These are phyloP conservation scores for Neurospora sp. DNA, from an alignment of 2,329 filamentous ascomycete genomes.

Conservation along the genomic window DNA sequence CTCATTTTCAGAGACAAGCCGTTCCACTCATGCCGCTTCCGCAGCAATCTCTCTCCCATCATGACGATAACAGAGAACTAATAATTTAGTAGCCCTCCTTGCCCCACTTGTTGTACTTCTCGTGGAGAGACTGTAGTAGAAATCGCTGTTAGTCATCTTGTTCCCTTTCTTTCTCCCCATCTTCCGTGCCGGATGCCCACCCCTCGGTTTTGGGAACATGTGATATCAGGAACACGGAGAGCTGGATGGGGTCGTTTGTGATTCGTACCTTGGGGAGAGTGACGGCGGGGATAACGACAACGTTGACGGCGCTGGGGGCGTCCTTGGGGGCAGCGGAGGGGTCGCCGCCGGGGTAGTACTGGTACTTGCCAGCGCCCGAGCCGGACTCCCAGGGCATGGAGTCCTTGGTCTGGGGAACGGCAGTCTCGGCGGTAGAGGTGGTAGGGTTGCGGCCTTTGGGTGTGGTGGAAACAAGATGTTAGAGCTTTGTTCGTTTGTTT, in stretches of 20 bases:
- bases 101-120: constrained; percentile 99
- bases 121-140: constrained; percentile 67
- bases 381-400: constrained; percentile 88
- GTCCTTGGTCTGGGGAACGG: constrained; percentile 62
- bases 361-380: constrained; percentile 55
- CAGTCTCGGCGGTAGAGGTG: constrained; percentile 68
- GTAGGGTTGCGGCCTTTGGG: constrained; percentile 71
- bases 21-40: not conserved
- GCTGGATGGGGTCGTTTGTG: not conserved
- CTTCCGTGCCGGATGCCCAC: not conserved
- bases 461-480: not conserved
- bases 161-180: constrained; percentile 8
- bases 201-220: not conserved
- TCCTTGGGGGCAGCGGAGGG: constrained; percentile 65
- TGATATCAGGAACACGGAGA: not conserved
- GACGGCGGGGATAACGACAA: constrained; percentile 87
- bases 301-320: constrained; percentile 90
- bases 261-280: constrained; percentile 71
- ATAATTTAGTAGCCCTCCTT: constrained; percentile 75
- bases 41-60: not conserved
- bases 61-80: not conserved
- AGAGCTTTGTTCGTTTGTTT: not conserved
- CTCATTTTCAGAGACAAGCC: not conserved
- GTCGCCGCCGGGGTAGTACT: constrained; percentile 82
- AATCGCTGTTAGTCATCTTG: not conserved